Percentiles rank a stretch among this genome's conserved stretches.
These are phyloP conservation scores for Thermothielavioides terrestris DNA, from an alignment of 495 filamentous ascomycete species.

Conservation along the genomic window DNA sequence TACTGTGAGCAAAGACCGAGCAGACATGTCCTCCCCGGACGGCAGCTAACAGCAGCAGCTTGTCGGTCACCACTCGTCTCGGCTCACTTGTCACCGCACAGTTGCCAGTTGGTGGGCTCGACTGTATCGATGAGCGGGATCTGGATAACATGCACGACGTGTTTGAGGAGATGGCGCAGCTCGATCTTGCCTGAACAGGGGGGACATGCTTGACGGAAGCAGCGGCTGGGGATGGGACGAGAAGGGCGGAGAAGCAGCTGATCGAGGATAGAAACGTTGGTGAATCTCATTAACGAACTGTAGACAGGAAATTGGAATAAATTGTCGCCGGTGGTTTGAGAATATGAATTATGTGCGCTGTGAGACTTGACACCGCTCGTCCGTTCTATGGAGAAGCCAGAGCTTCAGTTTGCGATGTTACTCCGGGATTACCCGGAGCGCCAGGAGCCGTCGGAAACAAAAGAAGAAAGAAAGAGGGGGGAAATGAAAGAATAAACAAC, in stretches of 20 bases:
- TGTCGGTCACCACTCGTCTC: not conserved
- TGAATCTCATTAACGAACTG: too few species aligned
- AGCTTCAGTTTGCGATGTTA: constrained; percentile 1
- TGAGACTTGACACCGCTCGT: too few species aligned
- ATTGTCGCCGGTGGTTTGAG: not conserved
- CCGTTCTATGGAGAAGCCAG: too few species aligned
- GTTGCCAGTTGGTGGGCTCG: not conserved
- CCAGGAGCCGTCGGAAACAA: not conserved
- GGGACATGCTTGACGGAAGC: not conserved
- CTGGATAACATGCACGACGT: not conserved
- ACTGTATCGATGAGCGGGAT: constrained; percentile 6
- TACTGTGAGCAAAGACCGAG: constrained; percentile 11
- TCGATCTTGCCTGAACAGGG: not conserved
- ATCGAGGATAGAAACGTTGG: too few species aligned
- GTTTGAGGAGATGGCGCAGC: constrained; percentile 1
- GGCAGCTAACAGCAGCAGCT: not conserved
- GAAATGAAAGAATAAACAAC: too few species aligned
- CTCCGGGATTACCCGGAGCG: constrained; percentile 20
- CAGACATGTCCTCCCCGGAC: not conserved
- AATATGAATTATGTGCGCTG: too few species aligned
- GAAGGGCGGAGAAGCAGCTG: too few species aligned
- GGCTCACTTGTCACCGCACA: not conserved
- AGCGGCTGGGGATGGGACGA: not conserved
- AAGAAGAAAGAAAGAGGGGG: not conserved
- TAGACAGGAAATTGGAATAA: too few species aligned